Base-by-base conservation (phyloP, 140 eudicot species). In the Stevia rebaudiana region DNA sequence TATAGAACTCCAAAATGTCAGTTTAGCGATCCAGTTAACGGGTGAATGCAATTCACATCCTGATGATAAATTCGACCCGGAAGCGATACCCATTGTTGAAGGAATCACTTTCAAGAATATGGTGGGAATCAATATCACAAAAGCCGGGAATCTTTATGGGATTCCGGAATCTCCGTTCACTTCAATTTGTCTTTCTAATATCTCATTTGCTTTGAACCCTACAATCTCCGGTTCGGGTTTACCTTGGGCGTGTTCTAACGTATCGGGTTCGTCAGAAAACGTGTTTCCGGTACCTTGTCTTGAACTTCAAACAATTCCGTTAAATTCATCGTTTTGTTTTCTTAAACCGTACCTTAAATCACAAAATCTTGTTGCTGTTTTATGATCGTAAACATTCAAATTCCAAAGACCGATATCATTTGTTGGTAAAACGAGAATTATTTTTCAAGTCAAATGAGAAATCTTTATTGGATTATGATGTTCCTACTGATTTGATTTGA, bases 241-340 rank as follows among this genome's bases (percentile, higher is more conserved):
- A 23, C 39, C 82, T 0, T 90, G 97, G 97, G 56, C 60, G 31
- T 90, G 97, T 57, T 73, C 88, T 0, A 41, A 86, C 43, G 84
- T 90, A 5, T 78, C 68, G 4, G 97, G 97, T 1, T 74, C 62
- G 18, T 90, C 97, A 3, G 44, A 64, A 49, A 52, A 78, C 47
- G 96, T 88, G 67, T 49, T 65, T 10, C 96, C 96, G 0, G 56
- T 82, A 58, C 96, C 96, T 0, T 90, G 97, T 53, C 83, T 77
- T 0, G 94, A 82, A 41, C 94, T 90, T 59, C 76, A 76, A 68
- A 62, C 47, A 58, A 71, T 68, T 11, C 68, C 67, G 8, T 66
- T 61, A 3, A 53, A 41, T 77, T 68, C 76, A 69, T 54, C 84
- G 1, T 69, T 41, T 23, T 73, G 94, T 64, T 68, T 50, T 31